Base-by-base conservation (phyloP, 2,329 filamentous ascomycete species). In the Bipolaris cookei region DNA sequence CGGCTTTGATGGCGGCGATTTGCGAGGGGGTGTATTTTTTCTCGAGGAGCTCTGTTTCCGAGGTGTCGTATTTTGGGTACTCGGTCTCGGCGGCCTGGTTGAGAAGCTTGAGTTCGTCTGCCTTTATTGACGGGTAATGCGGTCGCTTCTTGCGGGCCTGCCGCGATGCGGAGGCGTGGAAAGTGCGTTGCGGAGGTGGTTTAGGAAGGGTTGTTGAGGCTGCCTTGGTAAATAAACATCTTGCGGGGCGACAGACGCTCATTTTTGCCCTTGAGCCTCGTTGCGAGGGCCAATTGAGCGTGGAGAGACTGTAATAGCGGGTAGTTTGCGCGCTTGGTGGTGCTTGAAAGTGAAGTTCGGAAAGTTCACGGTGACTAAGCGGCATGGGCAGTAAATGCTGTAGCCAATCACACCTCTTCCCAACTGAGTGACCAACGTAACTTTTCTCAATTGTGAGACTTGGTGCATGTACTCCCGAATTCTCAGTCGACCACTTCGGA, bases 11-110 rank as follows among this genome's bases (percentile, higher is more conserved):
- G 55, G 92, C 91, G 54, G 86, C 87, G 66, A 96, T 82, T 80
- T 98, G 94, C 74, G 89, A 86, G 14, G 88, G 83, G 0, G 91
- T 90, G 81, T 97, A 98, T 67, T 84, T 85, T 70, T 86, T 79
- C 56, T 78, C 77, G 56, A 97, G 82, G 11, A 76, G 68, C 13
- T 52, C 49, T 3, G 65, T 64, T 56, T 76, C 74, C 11, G 56
- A 83, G 38, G 83, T 78, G 13, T 86, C 87, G 79, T 92, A 95
- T 13, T 84, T 81, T 61, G 86, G 83, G 69, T 87, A 88, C 5
- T 66, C 51, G 25, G 55, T 51, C 44, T 65, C 67, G 32, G 74
- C 74, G 1, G 66, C 66, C 56, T 72, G 56, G 47, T 71, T 71
- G 38, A 76, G 65, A n/a, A 73, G 66, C 48, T 72, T 62, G 43